A percentile compares a stretch with the other conserved stretches of the same genome.
phyloP scores from a whole-genome alignment of 1,284 basidiomycete species.

The Chalciporus sp. region DNA sequence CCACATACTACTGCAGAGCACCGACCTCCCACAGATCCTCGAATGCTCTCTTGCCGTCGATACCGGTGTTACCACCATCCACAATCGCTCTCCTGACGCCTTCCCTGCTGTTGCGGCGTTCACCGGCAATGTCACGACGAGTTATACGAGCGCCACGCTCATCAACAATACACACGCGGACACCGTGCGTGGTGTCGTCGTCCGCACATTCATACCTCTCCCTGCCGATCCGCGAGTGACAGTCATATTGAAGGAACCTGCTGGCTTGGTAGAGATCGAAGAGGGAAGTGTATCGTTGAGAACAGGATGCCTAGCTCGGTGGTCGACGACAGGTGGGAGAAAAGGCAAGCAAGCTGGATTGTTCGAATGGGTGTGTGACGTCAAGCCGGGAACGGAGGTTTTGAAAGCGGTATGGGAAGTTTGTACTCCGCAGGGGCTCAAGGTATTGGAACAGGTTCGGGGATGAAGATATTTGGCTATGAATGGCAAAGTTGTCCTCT shows the following conservation, averaged over 20 bases:
- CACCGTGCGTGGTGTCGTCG: slow-evolving; percentile 15
- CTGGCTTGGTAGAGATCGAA: slow-evolving; percentile 20
- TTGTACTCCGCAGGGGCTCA: slow-evolving; percentile 16
- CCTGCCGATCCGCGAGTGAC: slow-evolving; percentile 27
- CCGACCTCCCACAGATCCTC: slow-evolving; percentile 19
- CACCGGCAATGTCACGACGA: slow-evolving; percentile 15
- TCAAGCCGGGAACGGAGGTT: slow-evolving; percentile 19
- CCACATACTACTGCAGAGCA: slow-evolving; percentile 5
- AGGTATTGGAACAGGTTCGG: slow-evolving; percentile 12
- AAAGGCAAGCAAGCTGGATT: slow-evolving; percentile 25
- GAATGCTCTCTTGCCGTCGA: slow-evolving; percentile 26
- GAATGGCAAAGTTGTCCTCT: too few species aligned
- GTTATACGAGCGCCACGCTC: slow-evolving; percentile 18
- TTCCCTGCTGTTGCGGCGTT: slow-evolving; percentile 10
- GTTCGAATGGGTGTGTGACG: slow-evolving; percentile 29
- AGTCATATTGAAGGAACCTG: slow-evolving; percentile 23
- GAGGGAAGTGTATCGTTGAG: slow-evolving; percentile 18
- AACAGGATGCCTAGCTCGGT: slow-evolving; percentile 20
- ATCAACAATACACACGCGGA: slow-evolving; percentile 20
- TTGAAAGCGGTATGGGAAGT: slow-evolving; percentile 30
- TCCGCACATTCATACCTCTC: slow-evolving; percentile 25
- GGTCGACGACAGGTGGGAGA: slow-evolving; percentile 20
- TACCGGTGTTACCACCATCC: slow-evolving; percentile 15
- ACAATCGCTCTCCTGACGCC: slow-evolving; percentile 14
- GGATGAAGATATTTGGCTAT: background rate